Percentiles rank a stretch among this genome's conserved stretches.
phyloP scores from a whole-genome alignment of 768 basidiomycete genomes.

The Crucibulum laeve region DNA sequence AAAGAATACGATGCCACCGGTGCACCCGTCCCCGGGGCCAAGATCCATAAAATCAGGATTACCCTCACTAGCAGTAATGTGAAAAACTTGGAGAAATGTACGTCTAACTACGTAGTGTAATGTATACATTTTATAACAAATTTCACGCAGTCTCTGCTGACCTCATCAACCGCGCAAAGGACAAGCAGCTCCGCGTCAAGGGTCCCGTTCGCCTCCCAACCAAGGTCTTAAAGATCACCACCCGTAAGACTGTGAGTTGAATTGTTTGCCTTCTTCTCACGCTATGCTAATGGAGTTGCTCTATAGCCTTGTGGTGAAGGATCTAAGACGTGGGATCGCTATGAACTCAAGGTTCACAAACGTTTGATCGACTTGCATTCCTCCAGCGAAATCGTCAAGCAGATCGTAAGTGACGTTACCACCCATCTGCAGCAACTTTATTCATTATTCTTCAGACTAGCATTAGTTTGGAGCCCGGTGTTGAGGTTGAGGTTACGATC shows the following conservation, averaged over 20 bases:
- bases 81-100: conserved; percentile 98
- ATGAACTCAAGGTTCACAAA: conserved; percentile 99
- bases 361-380: conserved; percentile 98
- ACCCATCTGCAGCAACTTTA: background rate
- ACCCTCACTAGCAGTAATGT: conserved; percentile 98
- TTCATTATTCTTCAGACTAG: conserved; percentile 61
- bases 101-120: conserved; percentile 21
- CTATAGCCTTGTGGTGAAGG: conserved; percentile 97
- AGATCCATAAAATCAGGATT: conserved; percentile 99
- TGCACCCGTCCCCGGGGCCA: conserved; percentile 77
- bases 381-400: conserved; percentile 98
- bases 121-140: background rate
- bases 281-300: conserved; percentile 4
- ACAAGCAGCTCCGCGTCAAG: conserved; percentile 99
- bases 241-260: conserved; percentile 87
- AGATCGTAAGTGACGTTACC: conserved; percentile 69
- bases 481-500: conserved; percentile 98
- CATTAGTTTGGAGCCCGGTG: conserved; percentile 98
- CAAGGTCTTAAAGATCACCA: conserved; percentile 98
- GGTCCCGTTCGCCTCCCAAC: conserved; percentile 98
- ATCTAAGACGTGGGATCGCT: conserved; percentile 99
- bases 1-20: conserved; percentile 97
- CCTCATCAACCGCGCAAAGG: conserved; percentile 98
- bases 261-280: background rate
- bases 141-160: conserved; percentile 76